phyloP scores from a whole-genome alignment of 148 eudicot genomes.

The Agrostemma githago region DNA sequence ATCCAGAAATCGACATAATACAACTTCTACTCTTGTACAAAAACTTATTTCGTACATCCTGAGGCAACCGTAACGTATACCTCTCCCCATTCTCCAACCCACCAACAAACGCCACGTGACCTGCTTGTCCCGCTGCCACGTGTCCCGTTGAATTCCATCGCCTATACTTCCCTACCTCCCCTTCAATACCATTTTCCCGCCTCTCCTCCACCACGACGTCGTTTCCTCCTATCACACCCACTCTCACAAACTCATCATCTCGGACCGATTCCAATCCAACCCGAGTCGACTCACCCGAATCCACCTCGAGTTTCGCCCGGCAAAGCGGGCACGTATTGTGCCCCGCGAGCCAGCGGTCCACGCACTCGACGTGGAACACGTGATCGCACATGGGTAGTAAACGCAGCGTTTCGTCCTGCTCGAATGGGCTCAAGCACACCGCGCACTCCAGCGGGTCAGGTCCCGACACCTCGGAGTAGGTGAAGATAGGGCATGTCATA shows the following conservation, averaged over 20 bases:
- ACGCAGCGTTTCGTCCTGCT: slow-evolving; percentile 28
- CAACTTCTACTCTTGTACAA: slow-evolving; percentile 8
- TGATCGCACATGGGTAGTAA: slow-evolving; percentile 36
- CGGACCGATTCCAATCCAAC: background rate
- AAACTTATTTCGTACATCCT: background rate
- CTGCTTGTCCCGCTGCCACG: background rate
- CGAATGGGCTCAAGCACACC: slow-evolving; percentile 33
- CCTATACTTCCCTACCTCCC: background rate
- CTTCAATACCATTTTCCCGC: slow-evolving; percentile 9
- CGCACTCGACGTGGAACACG: slow-evolving; percentile 39
- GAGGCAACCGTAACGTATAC: background rate
- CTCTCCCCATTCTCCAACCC: background rate
- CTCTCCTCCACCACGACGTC: background rate
- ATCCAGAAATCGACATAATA: too few species aligned
- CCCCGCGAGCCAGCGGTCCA: slow-evolving; percentile 31
- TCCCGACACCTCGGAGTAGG: slow-evolving; percentile 25
- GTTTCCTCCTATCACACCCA: background rate
- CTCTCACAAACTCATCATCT: background rate
- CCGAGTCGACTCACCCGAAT: background rate
- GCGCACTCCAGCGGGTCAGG: slow-evolving; percentile 27
- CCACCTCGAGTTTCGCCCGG: slow-evolving; percentile 6
- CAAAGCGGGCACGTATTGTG: slow-evolving; percentile 31
- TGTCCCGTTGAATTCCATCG: slow-evolving; percentile 14
- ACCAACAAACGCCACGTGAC: slow-evolving; percentile 6
- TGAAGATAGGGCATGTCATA: slow-evolving; percentile 22